Percentiles rank a stretch among this genome's conserved stretches.
Conservation (phyloP, 345 rosid genomes). For the Odontarrhena argentea region DNA sequence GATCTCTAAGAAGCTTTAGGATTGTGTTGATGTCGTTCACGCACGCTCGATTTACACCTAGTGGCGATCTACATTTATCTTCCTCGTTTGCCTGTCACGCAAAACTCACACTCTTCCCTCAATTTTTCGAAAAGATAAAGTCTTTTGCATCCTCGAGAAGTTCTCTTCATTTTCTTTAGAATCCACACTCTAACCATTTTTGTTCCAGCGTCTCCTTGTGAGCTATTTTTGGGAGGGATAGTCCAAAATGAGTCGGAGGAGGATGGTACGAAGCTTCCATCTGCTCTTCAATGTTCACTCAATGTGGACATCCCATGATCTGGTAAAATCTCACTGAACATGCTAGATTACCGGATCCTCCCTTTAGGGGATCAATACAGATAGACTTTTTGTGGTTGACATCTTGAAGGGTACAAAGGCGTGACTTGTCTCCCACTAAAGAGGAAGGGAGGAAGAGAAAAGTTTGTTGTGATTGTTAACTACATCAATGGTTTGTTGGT, state of each 20-base stretch:
- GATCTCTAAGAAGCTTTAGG: neutral
- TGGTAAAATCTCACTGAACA: slow-evolving; percentile 2
- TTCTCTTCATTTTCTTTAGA: too few relatives aligned
- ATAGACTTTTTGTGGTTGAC: neutral
- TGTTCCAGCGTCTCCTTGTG: neutral
- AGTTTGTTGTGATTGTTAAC: neutral
- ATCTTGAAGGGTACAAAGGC: neutral
- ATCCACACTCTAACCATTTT: too few relatives aligned
- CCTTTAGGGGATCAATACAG: slow-evolving; percentile 23
- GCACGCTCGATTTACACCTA: slow-evolving; percentile 22
- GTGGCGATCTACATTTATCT: slow-evolving; percentile 20
- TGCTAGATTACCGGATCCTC: neutral
- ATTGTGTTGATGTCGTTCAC: slow-evolving; percentile 23
- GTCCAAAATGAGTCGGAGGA: neutral
- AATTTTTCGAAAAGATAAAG: too few relatives aligned
- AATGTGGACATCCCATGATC: neutral
- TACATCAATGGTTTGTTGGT: neutral
- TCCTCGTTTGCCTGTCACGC: neutral
- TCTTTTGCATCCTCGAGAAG: too few relatives aligned
- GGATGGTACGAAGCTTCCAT: neutral
- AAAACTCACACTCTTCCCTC: neutral
- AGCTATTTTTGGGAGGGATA: slow-evolving; percentile 1
- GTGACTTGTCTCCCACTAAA: neutral
- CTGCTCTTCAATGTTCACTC: slow-evolving; percentile 1
- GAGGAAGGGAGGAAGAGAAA: neutral